Base-by-base conservation (phyloP, 108 stramenopile species). In the Bacterosira constricta region DNA sequence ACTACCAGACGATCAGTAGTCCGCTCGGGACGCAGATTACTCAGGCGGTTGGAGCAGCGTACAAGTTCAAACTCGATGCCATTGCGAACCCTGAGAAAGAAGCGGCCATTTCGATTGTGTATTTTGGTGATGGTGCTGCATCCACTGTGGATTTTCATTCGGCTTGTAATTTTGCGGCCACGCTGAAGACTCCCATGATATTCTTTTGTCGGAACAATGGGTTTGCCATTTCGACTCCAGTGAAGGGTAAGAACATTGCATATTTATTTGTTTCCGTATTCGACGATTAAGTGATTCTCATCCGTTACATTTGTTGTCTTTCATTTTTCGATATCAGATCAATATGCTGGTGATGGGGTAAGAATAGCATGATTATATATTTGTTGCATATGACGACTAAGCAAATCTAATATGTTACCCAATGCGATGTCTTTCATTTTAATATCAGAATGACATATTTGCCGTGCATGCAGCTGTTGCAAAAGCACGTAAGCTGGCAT, bases 151-250 rank as follows among this genome's bases (percentile, higher is more conserved):
- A 99, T 77, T 98, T 98, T 74, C 98, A 99, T 63, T 96, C 97
- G 4, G 99, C 88, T 42, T 64, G 96, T 51, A 98, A 97, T 71
- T 96, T 99, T 85, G 95, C 97, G 7, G 87, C 98, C 17, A 97
- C 97, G 6, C 82, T 98, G 20, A 81, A 85, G 10, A 75, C 81
- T 6, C 99, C 99, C 20, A 90, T 96, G 57, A 80, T 99, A 6
- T 99, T 99, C 89, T 85, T 98, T 61, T 97, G 97, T 66, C 80
- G 99, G 18, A 99, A 99, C 79, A 99, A 99, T 73, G 98, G 98
- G 7, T 99, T 96, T 57, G 99, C 99, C 36, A 99, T 99, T 71
- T 92, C 95, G 12, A 99, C 98, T 4, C 89, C 97, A 3, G 87
- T 89, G 27, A 62, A 73, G 21, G 55, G 55, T 56, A 34, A 27